A percentile compares a stretch with the other conserved stretches of the same genome.
These are phyloP conservation scores for Aureobasidium sp. DNA, from an alignment of 2,329 filamentous ascomycete genomes.

Conservation along the genomic window DNA sequence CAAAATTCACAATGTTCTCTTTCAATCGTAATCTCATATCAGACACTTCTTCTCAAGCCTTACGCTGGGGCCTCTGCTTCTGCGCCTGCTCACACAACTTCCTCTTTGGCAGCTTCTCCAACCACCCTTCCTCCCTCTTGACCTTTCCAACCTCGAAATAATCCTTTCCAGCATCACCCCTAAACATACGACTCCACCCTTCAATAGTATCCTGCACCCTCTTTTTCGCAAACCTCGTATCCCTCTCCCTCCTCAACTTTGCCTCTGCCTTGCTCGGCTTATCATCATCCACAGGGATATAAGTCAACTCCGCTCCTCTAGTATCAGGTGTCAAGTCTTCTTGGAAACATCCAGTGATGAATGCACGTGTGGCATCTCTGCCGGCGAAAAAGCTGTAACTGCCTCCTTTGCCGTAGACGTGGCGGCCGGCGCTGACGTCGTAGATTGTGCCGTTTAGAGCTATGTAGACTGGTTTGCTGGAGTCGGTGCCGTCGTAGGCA, in stretches of 20 bases:
- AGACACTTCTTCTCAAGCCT: background rate
- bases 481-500: slow-evolving; percentile 80
- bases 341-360: slow-evolving; percentile 92
- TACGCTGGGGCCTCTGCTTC: slow-evolving; percentile 66
- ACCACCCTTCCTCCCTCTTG: slow-evolving; percentile 66
- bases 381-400: slow-evolving; percentile 91
- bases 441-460: slow-evolving; percentile 90
- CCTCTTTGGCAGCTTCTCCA: slow-evolving; percentile 63
- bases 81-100: slow-evolving; percentile 77
- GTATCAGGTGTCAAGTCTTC: slow-evolving; percentile 88
- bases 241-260: slow-evolving; percentile 65
- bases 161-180: slow-evolving; percentile 69
- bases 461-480: slow-evolving; percentile 83
- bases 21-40: no score
- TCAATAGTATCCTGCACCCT: slow-evolving; percentile 73
- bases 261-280: slow-evolving; percentile 37
- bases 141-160: slow-evolving; percentile 86
- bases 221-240: slow-evolving; percentile 69
- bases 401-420: slow-evolving; percentile 72
- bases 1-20: slow-evolving; percentile 8
- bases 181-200: slow-evolving; percentile 89
- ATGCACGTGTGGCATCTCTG: slow-evolving; percentile 86
- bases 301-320: slow-evolving; percentile 90
- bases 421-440: slow-evolving; percentile 74
- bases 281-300: slow-evolving; percentile 63